phyloP scores from a whole-genome alignment of 2,329 filamentous ascomycete species.

The Colletotrichum camelliae region DNA sequence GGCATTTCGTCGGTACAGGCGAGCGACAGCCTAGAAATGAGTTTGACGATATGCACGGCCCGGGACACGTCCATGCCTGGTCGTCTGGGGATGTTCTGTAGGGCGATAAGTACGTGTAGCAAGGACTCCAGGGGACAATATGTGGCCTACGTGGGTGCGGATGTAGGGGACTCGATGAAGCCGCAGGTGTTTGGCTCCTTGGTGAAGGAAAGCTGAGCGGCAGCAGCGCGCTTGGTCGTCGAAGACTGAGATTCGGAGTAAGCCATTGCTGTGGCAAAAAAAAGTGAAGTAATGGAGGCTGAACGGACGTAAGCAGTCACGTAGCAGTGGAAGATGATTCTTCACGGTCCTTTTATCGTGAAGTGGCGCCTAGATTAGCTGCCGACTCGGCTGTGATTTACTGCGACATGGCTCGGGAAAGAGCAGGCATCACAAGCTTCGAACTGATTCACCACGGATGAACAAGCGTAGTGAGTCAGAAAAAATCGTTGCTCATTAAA shows the following conservation, averaged over 20 bases:
- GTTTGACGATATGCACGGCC: not conserved
- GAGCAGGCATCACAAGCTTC: not conserved
- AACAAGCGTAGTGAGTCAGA: not conserved
- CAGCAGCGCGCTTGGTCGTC: not conserved
- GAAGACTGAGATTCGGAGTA: not conserved
- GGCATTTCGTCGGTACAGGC: not conserved
- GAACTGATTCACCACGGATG: not conserved
- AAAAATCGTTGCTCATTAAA: no score
- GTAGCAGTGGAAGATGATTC: rapidly evolving
- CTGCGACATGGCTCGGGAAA: not conserved
- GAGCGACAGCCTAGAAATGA: not conserved
- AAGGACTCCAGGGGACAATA: rapidly evolving
- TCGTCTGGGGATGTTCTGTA: not conserved
- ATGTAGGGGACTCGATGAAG: not conserved
- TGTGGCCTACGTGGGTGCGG: not conserved
- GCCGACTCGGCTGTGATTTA: not conserved
- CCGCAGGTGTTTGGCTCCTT: not conserved
- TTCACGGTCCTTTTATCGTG: not conserved
- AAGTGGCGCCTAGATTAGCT: not conserved
- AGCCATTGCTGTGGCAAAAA: not conserved
- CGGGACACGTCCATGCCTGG: not conserved
- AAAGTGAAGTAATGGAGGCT: not conserved
- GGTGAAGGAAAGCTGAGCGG: not conserved
- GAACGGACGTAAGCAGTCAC: not conserved
- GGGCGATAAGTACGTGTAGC: not conserved